Percentiles rank a stretch among this genome's conserved stretches.
Conservation (phyloP, 23 red algal genomes). For the Gracilaria domingensis region DNA sequence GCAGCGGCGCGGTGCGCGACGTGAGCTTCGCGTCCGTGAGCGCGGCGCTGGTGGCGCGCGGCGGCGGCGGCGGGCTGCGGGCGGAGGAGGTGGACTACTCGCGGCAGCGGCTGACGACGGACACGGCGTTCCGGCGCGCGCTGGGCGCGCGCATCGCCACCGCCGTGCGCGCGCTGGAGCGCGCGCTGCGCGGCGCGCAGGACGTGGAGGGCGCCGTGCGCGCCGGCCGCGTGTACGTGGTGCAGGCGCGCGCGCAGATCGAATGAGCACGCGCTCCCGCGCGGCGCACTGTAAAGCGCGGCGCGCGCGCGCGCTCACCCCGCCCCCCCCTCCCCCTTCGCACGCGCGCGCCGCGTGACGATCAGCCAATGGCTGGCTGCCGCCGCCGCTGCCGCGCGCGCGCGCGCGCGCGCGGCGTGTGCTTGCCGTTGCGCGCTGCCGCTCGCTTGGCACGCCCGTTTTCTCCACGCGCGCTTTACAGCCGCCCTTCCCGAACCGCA, state of each 20-base stretch:
- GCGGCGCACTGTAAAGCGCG: background rate
- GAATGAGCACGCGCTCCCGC: too few species aligned
- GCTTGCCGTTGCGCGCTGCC: too few species aligned
- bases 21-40: slow-evolving; percentile 40
- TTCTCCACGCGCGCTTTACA: too few species aligned
- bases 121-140: slow-evolving; percentile 16
- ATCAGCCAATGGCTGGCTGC: too few species aligned
- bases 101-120: slow-evolving; percentile 62
- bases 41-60: background rate
- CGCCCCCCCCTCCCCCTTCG: background rate
- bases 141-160: slow-evolving; percentile 38
- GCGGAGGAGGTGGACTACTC: slow-evolving; percentile 73
- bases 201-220: slow-evolving; percentile 75
- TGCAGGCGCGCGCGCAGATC: slow-evolving; percentile 76
- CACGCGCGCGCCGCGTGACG: slow-evolving; percentile 1
- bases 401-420: too few species aligned
- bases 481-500: too few species aligned
- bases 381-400: background rate
- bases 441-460: too few species aligned
- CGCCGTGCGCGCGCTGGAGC: slow-evolving; percentile 43
- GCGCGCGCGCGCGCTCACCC: background rate
- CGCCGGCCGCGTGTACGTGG: slow-evolving; percentile 37
- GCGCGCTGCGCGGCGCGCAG: slow-evolving; percentile 52
- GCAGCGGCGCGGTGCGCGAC: slow-evolving; percentile 2
- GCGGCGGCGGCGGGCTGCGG: too few species aligned